Conservation (phyloP, 129 eudicot genomes). For the Mikania micrantha region DNA sequence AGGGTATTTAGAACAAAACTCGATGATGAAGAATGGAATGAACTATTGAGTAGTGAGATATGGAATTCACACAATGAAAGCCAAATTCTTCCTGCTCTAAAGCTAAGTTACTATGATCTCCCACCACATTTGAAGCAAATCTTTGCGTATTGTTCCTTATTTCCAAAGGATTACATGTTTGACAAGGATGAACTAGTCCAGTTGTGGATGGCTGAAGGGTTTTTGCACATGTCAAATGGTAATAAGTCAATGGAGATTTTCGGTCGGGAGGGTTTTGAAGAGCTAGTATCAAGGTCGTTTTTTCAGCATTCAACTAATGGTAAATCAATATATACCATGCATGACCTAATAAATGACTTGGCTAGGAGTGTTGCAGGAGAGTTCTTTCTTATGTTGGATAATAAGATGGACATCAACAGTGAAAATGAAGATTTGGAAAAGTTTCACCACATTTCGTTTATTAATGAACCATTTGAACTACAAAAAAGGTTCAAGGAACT, state of each 20-base stretch:
- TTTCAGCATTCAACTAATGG: not conserved
- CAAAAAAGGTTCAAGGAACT: not conserved
- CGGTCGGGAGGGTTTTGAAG: not conserved
- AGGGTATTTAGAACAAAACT: not conserved
- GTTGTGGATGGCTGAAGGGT: not conserved
- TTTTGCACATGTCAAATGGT: not conserved
- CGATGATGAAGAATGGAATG: not conserved
- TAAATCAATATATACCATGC: not conserved
- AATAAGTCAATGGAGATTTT: not conserved
- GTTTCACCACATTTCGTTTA: not conserved
- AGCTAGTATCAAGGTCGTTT: not conserved
- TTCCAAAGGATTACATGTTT: not conserved
- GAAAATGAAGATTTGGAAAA: not conserved
- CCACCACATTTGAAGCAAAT: not conserved
- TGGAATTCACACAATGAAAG: not conserved
- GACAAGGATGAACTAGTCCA: not conserved
- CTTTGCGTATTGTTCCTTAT: not conserved
- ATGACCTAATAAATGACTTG: not conserved
- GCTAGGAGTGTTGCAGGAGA: not conserved
- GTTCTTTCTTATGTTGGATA: not conserved
- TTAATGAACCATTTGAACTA: not conserved
- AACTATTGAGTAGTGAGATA: not conserved
- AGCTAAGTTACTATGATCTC: not conserved
- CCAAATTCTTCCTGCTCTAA: not conserved
- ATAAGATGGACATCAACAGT: not conserved